Evolutionary conservation across 2,329 filamentous ascomycete genomes (phyloP).

Genomic region (Fonsecaea monophora): DNA sequence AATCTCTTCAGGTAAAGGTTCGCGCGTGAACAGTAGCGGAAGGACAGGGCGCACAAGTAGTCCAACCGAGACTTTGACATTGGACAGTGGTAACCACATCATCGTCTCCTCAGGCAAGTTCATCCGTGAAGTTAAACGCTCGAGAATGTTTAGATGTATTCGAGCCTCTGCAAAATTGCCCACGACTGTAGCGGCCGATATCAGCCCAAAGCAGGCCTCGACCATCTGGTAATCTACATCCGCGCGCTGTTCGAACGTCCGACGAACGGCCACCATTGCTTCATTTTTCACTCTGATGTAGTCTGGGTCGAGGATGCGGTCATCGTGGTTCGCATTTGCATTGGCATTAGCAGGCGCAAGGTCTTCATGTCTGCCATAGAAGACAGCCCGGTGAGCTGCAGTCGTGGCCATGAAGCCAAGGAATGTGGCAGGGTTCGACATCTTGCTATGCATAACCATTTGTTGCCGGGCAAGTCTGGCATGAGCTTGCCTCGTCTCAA

Average conservation of each 20-base stretch:
- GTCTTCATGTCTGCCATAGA: constrained; percentile 42
- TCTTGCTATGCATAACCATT: constrained; percentile 45
- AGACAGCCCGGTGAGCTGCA: constrained; percentile 49
- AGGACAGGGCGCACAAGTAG: constrained; percentile 47
- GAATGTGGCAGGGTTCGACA: constrained; percentile 48
- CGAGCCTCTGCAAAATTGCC: constrained; percentile 49
- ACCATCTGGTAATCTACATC: constrained; percentile 46
- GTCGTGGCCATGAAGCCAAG: constrained; percentile 50
- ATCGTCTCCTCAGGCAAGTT: constrained; percentile 44
- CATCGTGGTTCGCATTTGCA: constrained; percentile 32
- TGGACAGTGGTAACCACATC: constrained; percentile 32
- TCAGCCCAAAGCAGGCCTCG: constrained; percentile 48
- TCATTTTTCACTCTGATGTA: constrained; percentile 50
- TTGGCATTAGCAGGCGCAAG: constrained; percentile 34
- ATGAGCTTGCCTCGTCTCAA: constrained; percentile 41
- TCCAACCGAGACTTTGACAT: constrained; percentile 43
- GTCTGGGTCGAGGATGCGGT: constrained; percentile 44
- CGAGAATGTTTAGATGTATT: constrained; percentile 47
- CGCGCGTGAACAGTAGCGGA: constrained; percentile 45
- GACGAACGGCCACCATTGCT: constrained; percentile 38
- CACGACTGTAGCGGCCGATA: constrained; percentile 49
- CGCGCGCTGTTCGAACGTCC: constrained; percentile 44
- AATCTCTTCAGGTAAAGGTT: constrained; percentile 42
- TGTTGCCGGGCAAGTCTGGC: constrained; percentile 41
- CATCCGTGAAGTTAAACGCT: constrained; percentile 46